Evolutionary conservation across 805 yeast species (phyloP), one percentile per base, ranked within the genome.

Genomic region (Wickerhamiella parazyma): DNA sequence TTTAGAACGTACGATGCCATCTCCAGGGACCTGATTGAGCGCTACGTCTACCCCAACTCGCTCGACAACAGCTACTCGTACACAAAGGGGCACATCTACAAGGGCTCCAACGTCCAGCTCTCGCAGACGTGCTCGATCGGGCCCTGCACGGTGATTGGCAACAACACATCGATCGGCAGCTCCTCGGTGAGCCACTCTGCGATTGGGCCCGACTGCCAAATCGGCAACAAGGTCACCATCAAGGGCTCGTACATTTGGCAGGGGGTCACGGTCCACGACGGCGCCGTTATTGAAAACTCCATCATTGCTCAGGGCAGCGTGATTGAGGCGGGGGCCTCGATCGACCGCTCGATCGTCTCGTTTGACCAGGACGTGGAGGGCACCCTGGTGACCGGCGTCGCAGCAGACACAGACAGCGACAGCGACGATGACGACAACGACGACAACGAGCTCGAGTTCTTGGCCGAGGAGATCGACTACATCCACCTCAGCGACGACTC

Each of bases 1-100:
- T 80, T 91, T 79, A 83, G 83, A 57, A 85, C 97, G 0, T 91
- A 87, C 61, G 89, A 81, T 58, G 87, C 94, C 9, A 76, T 91
- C 12, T 75, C 93, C 12, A 91, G 83, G 61, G 97, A 91, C 59
- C 75, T 87, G 33, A 66, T 91, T 43, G 85, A 86, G 18, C 76
- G 97, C 58, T 91, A 94, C 84, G 73, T 89, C 47, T 89, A 85
- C 56, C 98, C 98, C 20, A 66, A 89, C 44, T 84, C 79, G 14
- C 89, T 95, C 2, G 87, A 89, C 59, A 75, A 72, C 22, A 36
- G 38, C 18, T 91, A 83, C 58, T 65, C 77, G 2, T 85, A 85
- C 61, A 93, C 80, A 54, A 72, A 80, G 41, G 80, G 83, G 43
- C 93, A 91, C 60, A 74, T 89, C 42, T 91, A 91, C 62, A 86